Conservation (phyloP, 495 filamentous ascomycete species). For the Aspergillus leporis region DNA sequence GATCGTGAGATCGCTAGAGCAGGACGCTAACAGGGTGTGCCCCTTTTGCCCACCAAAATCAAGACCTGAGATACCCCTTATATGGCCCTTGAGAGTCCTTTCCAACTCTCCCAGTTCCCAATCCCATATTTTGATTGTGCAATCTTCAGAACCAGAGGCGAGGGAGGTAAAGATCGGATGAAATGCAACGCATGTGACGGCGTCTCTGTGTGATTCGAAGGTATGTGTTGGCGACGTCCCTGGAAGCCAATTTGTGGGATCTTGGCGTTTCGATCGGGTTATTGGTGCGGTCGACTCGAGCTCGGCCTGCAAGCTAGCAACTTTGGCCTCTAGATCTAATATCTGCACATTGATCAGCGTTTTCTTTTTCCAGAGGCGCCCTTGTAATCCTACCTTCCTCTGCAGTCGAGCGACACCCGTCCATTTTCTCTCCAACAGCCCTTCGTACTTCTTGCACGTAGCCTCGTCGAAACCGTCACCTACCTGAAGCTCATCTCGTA, state of each 20-base stretch:
- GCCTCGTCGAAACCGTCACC: constrained; percentile 71
- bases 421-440: constrained; percentile 93
- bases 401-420: constrained; percentile 87
- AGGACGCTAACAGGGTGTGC: constrained; percentile 84
- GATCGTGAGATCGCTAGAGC: constrained; percentile 87
- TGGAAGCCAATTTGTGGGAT: constrained; percentile 88
- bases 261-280: constrained; percentile 73
- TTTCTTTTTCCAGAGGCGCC: neutral
- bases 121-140: constrained; percentile 96
- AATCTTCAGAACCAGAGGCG: constrained; percentile 91
- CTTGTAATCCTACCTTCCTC: constrained; percentile 66
- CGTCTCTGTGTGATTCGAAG: constrained; percentile 78
- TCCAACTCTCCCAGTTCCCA: constrained; percentile 96
- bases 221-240: constrained; percentile 62
- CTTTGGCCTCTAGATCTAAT: constrained; percentile 85
- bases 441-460: constrained; percentile 85
- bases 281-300: constrained; percentile 84
- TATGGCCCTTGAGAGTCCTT: constrained; percentile 89
- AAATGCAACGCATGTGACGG: constrained; percentile 88
- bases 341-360: constrained; percentile 56
- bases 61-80: constrained; percentile 82
- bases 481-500: constrained; percentile 56
- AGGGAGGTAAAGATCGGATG: constrained; percentile 91
- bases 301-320: constrained; percentile 71
- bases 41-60: constrained; percentile 90